Percentiles rank a stretch among this genome's conserved stretches.
phyloP scores from a whole-genome alignment of 1,139 yeast species.

The Zygoascus sp. region DNA sequence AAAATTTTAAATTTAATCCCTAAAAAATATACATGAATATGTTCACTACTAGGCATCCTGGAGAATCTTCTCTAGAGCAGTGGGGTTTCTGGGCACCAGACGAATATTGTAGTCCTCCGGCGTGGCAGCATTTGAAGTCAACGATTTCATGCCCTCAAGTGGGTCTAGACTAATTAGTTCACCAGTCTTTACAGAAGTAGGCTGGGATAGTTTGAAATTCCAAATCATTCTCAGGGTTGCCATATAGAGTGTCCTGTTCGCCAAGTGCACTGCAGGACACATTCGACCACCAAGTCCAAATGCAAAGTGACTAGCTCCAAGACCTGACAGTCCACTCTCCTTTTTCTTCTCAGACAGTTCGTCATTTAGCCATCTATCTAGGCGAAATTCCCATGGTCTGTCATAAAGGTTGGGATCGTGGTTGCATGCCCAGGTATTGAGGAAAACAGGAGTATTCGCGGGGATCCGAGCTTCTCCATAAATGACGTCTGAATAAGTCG shows the following conservation, averaged over 20 bases:
- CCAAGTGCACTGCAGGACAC: constrained; percentile 62
- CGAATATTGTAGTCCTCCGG: constrained; percentile 6
- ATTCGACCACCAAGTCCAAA: constrained; percentile 67
- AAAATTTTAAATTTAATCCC: too few species aligned
- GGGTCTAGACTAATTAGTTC: constrained; percentile 5
- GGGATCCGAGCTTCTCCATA: constrained; percentile 47
- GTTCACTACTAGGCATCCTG: not conserved
- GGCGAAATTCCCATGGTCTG: constrained; percentile 50
- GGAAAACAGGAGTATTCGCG: constrained; percentile 48
- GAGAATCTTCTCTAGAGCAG: not conserved
- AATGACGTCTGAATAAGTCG: constrained; percentile 46
- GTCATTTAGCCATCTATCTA: constrained; percentile 52
- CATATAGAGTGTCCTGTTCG: constrained; percentile 55
- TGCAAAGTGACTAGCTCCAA: constrained; percentile 44
- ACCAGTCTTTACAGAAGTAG: not conserved
- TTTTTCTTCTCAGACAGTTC: constrained; percentile 12
- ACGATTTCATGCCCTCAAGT: constrained; percentile 1
- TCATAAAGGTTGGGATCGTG: constrained; percentile 48
- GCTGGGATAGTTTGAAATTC: constrained; percentile 35
- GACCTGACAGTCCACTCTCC: not conserved
- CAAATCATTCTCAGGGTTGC: constrained; percentile 40
- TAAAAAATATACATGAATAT: not conserved
- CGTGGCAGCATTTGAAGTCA: constrained; percentile 7
- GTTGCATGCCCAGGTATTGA: constrained; percentile 69
- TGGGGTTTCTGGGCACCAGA: not conserved